phyloP scores from a whole-genome alignment of 2,329 filamentous ascomycete species.

The Tolypocladium paradoxum region DNA sequence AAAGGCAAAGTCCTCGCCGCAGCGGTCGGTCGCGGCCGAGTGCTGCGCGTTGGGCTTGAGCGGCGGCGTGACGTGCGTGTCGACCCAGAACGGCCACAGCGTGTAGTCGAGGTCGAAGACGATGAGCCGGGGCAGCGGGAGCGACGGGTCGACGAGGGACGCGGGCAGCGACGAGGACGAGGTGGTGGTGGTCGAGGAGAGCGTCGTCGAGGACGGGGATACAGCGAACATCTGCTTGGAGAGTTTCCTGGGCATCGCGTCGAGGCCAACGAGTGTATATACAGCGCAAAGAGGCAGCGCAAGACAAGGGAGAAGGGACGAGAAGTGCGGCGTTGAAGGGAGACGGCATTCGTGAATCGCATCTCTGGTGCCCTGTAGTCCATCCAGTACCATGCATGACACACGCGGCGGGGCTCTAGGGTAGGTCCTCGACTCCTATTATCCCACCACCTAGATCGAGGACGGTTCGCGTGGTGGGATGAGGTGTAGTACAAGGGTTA shows the following conservation, averaged over 20 bases:
- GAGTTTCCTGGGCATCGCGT: slow-evolving; percentile 21
- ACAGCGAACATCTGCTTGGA: slow-evolving; percentile 12
- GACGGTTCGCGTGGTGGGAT: no score
- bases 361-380: neutral
- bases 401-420: neutral
- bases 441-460: no score
- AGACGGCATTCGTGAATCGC: neutral
- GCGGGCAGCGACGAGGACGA: slow-evolving; percentile 18
- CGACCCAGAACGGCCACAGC: slow-evolving; percentile 97
- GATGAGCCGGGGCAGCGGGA: slow-evolving; percentile 70
- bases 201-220: slow-evolving; percentile 3
- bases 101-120: slow-evolving; percentile 98
- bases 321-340: neutral
- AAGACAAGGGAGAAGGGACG: neutral
- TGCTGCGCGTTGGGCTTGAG: slow-evolving; percentile 39
- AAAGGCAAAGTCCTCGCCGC: slow-evolving; percentile 59
- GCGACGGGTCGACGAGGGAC: slow-evolving; percentile 38
- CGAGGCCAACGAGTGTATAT: neutral
- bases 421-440: no score
- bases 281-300: neutral
- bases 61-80: slow-evolving; percentile 77
- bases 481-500: no score
- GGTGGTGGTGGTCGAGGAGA: neutral
- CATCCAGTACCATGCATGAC: neutral
- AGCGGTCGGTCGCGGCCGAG: slow-evolving; percentile 38